A percentile compares a stretch with the other conserved stretches of the same genome.
Conservation (phyloP, 176 grass and related monocot species). For the Thalia dealbata region DNA sequence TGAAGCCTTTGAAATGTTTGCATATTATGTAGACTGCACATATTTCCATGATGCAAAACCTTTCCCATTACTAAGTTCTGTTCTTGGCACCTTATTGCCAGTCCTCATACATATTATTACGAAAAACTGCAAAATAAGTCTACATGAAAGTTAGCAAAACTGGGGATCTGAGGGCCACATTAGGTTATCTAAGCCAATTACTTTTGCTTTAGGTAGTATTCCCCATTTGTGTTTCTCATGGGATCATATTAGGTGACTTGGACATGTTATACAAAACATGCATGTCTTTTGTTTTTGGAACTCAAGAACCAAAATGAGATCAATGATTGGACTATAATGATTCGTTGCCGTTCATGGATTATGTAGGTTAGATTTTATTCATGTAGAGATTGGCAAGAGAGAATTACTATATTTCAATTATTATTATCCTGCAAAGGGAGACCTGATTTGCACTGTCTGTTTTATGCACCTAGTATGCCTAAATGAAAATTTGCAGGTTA, state of each 20-base stretch:
- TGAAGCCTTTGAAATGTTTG: background rate
- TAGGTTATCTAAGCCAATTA: too few species aligned
- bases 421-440: too few species aligned
- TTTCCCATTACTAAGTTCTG: too few species aligned
- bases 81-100: background rate
- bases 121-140: too few species aligned
- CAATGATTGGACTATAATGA: background rate
- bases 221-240: too few species aligned
- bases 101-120: background rate
- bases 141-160: too few species aligned
- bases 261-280: too few species aligned
- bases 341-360: background rate
- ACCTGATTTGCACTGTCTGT: background rate
- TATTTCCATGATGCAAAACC: background rate
- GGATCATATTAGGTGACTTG: too few species aligned
- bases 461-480: background rate
- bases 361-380: background rate
- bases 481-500: conserved; percentile 40
- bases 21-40: background rate
- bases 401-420: too few species aligned
- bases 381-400: background rate
- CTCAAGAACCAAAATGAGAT: background rate
- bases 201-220: too few species aligned
- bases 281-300: background rate
- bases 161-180: too few species aligned